These are phyloP conservation scores for Sarcomyxa edulis DNA, from an alignment of 768 basidiomycete species.

Conservation along the genomic window DNA sequence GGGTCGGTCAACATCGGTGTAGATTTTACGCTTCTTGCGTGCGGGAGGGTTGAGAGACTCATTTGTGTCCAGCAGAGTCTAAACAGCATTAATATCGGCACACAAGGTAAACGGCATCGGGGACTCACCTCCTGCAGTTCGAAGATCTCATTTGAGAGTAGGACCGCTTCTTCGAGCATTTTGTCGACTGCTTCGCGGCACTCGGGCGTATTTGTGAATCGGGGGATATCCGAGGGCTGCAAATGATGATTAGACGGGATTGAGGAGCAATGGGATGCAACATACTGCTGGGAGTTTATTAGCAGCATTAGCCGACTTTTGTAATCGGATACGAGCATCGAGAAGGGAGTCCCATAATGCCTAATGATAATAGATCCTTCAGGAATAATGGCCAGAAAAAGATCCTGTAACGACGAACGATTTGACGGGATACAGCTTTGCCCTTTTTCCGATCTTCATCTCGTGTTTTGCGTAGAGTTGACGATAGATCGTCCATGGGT, in stretches of 20 bases:
- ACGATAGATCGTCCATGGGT: slow-evolving; percentile 37
- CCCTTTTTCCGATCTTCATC: slow-evolving; percentile 79
- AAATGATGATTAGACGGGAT: slow-evolving; percentile 8
- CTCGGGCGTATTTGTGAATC: slow-evolving; percentile 30
- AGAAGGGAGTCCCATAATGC: slow-evolving; percentile 81
- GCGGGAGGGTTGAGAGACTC: slow-evolving; percentile 44
- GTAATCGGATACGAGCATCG: slow-evolving; percentile 87
- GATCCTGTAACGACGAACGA: slow-evolving; percentile 43
- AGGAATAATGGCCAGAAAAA: background rate
- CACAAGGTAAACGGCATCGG: background rate
- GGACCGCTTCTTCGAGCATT: slow-evolving; percentile 56
- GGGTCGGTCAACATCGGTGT: slow-evolving; percentile 19
- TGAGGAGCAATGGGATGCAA: slow-evolving; percentile 7
- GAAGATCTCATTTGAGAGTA: slow-evolving; percentile 63
- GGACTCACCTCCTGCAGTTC: slow-evolving; percentile 57
- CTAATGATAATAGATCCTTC: slow-evolving; percentile 36
- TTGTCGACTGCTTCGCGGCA: slow-evolving; percentile 41
- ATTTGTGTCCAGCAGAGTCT: slow-evolving; percentile 44
- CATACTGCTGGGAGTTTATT: slow-evolving; percentile 65
- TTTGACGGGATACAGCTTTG: slow-evolving; percentile 74
- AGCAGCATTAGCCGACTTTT: slow-evolving; percentile 66
- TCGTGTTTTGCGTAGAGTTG: slow-evolving; percentile 50
- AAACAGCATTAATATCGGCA: slow-evolving; percentile 1
- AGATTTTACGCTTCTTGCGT: slow-evolving; percentile 50
- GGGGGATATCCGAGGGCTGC: slow-evolving; percentile 29